Evolutionary conservation across 176 grass and related monocot species (phyloP), one percentile per base, ranked within the genome.

Genomic region (Carex pumila): DNA sequence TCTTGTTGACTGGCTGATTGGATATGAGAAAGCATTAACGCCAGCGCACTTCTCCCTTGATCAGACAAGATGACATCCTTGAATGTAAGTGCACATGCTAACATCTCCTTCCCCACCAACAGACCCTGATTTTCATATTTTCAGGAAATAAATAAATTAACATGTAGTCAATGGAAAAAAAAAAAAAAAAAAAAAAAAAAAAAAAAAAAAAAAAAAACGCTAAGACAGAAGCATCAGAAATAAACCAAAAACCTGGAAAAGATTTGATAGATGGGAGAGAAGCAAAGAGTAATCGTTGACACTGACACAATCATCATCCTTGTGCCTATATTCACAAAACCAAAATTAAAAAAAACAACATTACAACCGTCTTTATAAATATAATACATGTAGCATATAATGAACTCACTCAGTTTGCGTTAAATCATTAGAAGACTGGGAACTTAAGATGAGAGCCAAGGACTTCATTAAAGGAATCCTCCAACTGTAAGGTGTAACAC

Each of bases 41-140:
- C 31, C 85, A 91, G 89, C 70, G 78, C 86, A 88, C 52, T 78
- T 91, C 83, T 91, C 61, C 89, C 92, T 67, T 79, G 82, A 88
- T 87, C 66, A 58, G 92, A 98, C 45, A 80, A 72, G 84, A 90
- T 77, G 78, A 98, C 80, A 83, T 93, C 95, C 88, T 91, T 95
- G 76, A 98, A 93, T 85, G 89, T 84, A 43, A 93, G 53, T 31
- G 90, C 87, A 90, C 92, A 98, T 58, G 92, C 89, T 78, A 95
- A 84, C 85, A 98, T 87, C 81, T 98, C 92, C 53, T 63, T 88
- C 63, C 91, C 95, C 81, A 95, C 88, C 64, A 87, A 92, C 54
- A 95, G 81, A 85, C 90, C 83, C 95, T 98, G 88, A 63, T 25
- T 84, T 84, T 66, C 17, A 68, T 87, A 79, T 36, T 36, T 58